phyloP scores from a whole-genome alignment of 306 rosid species.

The Hylodesmum podocarpum region DNA sequence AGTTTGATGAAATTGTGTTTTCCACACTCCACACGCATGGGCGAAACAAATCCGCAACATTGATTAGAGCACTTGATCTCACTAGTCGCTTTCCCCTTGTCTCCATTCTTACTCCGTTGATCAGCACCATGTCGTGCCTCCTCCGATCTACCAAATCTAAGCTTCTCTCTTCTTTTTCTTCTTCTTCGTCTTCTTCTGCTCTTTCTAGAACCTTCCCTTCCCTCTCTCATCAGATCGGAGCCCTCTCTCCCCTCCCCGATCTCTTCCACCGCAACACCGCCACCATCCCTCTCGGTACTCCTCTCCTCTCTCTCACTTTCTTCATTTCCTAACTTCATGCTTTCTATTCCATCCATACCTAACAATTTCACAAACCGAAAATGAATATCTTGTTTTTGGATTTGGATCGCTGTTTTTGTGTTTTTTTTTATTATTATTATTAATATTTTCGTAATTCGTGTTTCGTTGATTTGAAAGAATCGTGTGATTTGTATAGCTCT shows the following conservation, averaged over 20 bases:
- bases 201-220: conserved; percentile 54
- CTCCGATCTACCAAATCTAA: conserved; percentile 68
- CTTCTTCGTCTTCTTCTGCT: conserved; percentile 34
- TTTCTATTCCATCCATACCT: not conserved
- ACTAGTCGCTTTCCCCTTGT: not conserved
- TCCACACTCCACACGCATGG: not conserved
- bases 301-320: conserved; percentile 13
- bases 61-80: not conserved
- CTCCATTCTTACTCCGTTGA: conserved; percentile 1
- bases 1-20: not conserved
- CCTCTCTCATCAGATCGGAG: conserved; percentile 66
- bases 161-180: conserved; percentile 34
- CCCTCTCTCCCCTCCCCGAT: conserved; percentile 61
- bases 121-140: conserved; percentile 61
- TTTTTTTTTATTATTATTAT: not conserved
- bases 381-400: too few relatives aligned
- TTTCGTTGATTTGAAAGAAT: not conserved
- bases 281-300: conserved; percentile 46
- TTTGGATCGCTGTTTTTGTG: not conserved
- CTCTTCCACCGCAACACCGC: conserved; percentile 59
- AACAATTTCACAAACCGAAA: too few relatives aligned
- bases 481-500: not conserved
- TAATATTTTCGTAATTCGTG: not conserved
- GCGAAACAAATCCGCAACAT: not conserved
- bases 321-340: not conserved